Base-by-base conservation (phyloP, 2,329 filamentous ascomycete genomes). In the Aureobasidium sp. region DNA sequence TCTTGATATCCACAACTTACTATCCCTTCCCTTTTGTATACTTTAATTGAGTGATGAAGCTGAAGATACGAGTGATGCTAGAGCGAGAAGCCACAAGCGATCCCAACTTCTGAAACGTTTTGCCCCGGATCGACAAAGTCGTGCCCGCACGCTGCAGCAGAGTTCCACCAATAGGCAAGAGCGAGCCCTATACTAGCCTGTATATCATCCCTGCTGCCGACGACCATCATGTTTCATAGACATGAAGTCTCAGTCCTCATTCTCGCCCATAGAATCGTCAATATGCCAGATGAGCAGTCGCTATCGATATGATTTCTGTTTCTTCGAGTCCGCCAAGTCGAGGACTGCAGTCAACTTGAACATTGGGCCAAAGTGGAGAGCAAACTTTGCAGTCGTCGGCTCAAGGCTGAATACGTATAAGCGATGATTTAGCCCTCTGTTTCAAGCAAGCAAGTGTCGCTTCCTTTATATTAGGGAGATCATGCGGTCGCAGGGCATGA, bases 121-220 rank as follows among this genome's bases (percentile, higher is more conserved):
- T 41, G 21, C 42, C 54, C 54, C 54, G 42, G 54, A 58, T 58
- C 54, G 54, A 45, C 54, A 47, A 21, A 37, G 16, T 39, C 29
- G 21, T 10, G 16, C 16, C 42, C 42, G 21, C 14, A 13, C 16
- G 53, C 21, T 27, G 6, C 36, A 27, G 21, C 51, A 44, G 10
- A 49, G 6, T 47, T 58, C 54, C 54, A 58, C 54, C 54, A 58
- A 58, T 58, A 11, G n/a, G 32, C 54, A 37, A 25, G 5, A 21
- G n/a, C 34, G 11, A 45, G 10, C 9, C 2, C 37, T 57, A 57
- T 54, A 45, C 41, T 44, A 13, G 14, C 7, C 25, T 55, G 8
- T 9, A 42, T 57, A 57, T 42, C 30, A 21, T 32, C 11, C 25
- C 37, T 55, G 39, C 3, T 8, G 7, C 8, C 13, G 3, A 27